Conservation (phyloP, 1,284 basidiomycete genomes). For the Apiotrichum montevideense region DNA sequence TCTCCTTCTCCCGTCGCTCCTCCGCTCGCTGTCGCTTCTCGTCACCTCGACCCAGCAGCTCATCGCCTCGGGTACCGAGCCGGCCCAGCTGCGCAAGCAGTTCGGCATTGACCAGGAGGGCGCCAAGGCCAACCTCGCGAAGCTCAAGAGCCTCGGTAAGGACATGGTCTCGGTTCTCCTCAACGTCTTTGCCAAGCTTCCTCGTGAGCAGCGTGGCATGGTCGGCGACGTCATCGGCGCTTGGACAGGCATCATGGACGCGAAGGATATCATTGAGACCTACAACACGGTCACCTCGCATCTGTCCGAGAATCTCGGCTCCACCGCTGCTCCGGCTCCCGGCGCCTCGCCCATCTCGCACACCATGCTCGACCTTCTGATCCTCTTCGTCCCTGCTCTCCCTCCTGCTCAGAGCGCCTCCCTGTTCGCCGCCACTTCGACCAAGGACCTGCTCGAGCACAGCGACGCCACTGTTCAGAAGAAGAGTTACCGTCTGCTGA, state of each 20-base stretch:
- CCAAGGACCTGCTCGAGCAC: constrained; percentile 49
- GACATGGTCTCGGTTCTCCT: constrained; percentile 93
- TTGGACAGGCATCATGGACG: constrained; percentile 78
- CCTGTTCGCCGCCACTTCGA: constrained; percentile 55
- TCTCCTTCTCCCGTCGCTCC: constrained; percentile 70
- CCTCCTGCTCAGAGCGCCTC: constrained; percentile 56
- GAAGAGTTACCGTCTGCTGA: constrained; percentile 83
- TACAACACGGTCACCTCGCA: constrained; percentile 73
- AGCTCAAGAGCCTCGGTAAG: constrained; percentile 72
- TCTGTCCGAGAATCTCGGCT: constrained; percentile 63
- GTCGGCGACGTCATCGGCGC: constrained; percentile 82
- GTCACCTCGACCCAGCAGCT: constrained; percentile 59
- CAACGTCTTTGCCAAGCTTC: constrained; percentile 88
- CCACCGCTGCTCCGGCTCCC: constrained; percentile 37
- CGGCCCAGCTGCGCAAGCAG: constrained; percentile 50
- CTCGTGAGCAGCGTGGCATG: constrained; percentile 66
- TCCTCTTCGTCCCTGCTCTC: constrained; percentile 77
- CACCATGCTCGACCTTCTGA: constrained; percentile 82
- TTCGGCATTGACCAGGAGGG: constrained; percentile 56
- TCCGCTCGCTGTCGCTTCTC: constrained; percentile 72
- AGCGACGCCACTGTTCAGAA: constrained; percentile 89
- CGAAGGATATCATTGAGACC: constrained; percentile 70
- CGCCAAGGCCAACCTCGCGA: constrained; percentile 63
- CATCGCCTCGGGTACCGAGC: constrained; percentile 48
- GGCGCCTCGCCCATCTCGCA: constrained; percentile 55